Evolutionary conservation across 768 basidiomycete genomes (phyloP).

Genomic region (Pulveroboletus sp.): DNA sequence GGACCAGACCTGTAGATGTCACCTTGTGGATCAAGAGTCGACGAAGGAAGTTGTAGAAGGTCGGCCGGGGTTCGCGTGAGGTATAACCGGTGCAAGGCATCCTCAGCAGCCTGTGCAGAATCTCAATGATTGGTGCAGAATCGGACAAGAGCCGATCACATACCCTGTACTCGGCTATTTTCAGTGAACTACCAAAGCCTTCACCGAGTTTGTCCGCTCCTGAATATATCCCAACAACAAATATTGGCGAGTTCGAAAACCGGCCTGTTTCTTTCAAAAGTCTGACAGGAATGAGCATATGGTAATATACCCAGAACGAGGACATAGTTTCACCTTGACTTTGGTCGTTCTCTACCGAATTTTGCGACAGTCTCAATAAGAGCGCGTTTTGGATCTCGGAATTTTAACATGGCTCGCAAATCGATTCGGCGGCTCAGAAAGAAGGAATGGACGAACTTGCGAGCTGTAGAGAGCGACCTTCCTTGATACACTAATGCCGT

Average conservation of each 20-base stretch:
- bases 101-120: constrained; percentile 68
- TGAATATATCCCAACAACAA: constrained; percentile 92
- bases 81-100: constrained; percentile 77
- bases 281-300: constrained; percentile 35
- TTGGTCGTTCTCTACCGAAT: constrained; percentile 59
- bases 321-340: constrained; percentile 49
- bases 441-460: constrained; percentile 82
- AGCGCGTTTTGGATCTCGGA: constrained; percentile 76
- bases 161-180: constrained; percentile 94
- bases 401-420: constrained; percentile 72
- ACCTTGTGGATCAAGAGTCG: constrained; percentile 62
- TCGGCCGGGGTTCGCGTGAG: constrained; percentile 73
- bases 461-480: constrained; percentile 79
- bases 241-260: constrained; percentile 84
- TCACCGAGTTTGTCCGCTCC: constrained; percentile 85
- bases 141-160: constrained; percentile 15
- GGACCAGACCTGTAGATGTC: constrained; percentile 47
- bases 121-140: not conserved
- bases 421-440: constrained; percentile 87
- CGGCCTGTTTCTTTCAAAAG: constrained; percentile 92
- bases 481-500: constrained; percentile 87
- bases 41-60: constrained; percentile 63
- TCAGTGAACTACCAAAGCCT: constrained; percentile 87
- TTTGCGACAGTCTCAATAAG: constrained; percentile 68
- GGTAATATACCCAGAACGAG: not conserved